Conservation (phyloP, 345 rosid genomes). For the Anacardium occidentale region DNA sequence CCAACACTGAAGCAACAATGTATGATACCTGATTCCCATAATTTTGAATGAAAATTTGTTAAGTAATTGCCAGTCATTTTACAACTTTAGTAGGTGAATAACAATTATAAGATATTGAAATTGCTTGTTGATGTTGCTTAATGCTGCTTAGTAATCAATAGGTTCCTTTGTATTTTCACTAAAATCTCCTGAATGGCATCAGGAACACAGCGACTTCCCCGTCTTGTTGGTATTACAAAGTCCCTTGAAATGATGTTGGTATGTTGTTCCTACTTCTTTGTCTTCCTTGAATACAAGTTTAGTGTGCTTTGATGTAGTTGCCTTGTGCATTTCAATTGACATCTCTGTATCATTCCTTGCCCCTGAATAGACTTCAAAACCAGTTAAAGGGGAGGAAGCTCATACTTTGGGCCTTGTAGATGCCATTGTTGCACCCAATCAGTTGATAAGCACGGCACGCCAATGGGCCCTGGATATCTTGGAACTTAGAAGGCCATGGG, state of each 20-base stretch:
- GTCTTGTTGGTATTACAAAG: conserved; percentile 91
- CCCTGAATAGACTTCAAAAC: conserved; percentile 66
- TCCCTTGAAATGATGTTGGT: conserved; percentile 99
- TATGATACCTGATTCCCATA: background rate
- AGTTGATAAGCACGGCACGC: conserved; percentile 68
- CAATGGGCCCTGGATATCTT: conserved; percentile 81
- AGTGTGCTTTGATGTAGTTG: conserved; percentile 10
- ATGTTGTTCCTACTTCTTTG: conserved; percentile 25
- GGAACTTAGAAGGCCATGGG: conserved; percentile 78
- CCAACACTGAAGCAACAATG: background rate
- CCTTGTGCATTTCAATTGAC: background rate
- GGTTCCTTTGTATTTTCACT: conserved; percentile 1
- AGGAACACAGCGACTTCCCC: conserved; percentile 99
- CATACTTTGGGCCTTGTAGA: conserved; percentile 73
- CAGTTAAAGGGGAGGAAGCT: conserved; percentile 74
- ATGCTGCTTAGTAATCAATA: conserved; percentile 1
- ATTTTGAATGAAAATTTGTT: background rate
- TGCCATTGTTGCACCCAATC: conserved; percentile 66
- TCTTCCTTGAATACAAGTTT: conserved; percentile 16
- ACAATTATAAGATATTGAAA: background rate
- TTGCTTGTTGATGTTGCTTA: background rate
- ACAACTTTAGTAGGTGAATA: background rate
- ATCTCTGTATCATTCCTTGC: conserved; percentile 4
- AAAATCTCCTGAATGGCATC: conserved; percentile 35
- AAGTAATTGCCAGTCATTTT: background rate